Evolutionary conservation across 1,284 basidiomycete species (phyloP), one percentile per base, ranked within the genome.

Genomic region (Mycena sp.): DNA sequence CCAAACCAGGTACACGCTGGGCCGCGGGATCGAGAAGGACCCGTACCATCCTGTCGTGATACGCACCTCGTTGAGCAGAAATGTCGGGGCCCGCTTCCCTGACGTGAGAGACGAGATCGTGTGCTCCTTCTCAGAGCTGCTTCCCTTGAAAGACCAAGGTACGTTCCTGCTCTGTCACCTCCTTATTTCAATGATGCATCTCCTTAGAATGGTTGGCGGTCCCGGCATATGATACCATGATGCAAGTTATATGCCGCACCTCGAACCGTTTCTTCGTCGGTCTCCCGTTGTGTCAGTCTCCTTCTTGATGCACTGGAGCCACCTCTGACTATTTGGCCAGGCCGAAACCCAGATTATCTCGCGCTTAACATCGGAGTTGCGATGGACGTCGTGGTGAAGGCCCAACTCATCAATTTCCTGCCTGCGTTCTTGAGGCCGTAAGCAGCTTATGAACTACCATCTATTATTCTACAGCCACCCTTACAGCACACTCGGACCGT

Each of bases 191-290:
- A 25, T 9, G n/a, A 17, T 23, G 7, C 16, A 43, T 43, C 37
- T 28, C 23, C 9, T 14, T 19, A 82, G 81, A 77, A 43, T 83
- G 81, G 81, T 67, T 71, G 6, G 66, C 67, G 4, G 57, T 79
- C 10, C 71, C 73, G 3, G 72, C 72, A 16, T 66, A 74, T 35
- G 49, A 70, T 11, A 70, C 73, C 2, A 65, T 78, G 6, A 64
- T 77, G 61, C 67, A 76, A 32, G 71, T 83, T 25, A 74, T 83
- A 4, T 75, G 71, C 11, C 64, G 78, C 9, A 72, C 77, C 6
- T 75, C 72, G 54, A 81, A 82, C 57, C 74, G 82, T 5, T 71
- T 82, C 23, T 79, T 83, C 43, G 80, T 84, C n/a, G 81, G 83
- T 1, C 66, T 73, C 26, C 80, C 80, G 3, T 65, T 81, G 0